phyloP scores from a whole-genome alignment of 805 yeast species.

The Monosporozyma solicola region DNA sequence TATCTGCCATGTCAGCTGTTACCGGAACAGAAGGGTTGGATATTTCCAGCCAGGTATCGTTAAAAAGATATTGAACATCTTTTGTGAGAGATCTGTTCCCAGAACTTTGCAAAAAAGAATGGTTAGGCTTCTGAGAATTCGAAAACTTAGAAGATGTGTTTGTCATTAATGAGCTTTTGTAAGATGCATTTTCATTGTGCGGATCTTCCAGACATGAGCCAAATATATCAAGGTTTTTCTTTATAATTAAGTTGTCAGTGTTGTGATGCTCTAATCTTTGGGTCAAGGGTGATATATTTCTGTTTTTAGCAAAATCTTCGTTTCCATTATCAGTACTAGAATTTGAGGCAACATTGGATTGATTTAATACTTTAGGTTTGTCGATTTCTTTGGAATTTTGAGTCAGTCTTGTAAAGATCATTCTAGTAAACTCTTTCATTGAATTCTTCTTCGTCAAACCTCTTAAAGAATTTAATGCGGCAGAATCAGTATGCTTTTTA shows the following conservation, averaged over 20 bases:
- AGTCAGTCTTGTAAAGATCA: slow-evolving; percentile 14
- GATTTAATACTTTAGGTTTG: not conserved
- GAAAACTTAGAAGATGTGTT: slow-evolving; percentile 8
- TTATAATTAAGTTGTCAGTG: slow-evolving; percentile 5
- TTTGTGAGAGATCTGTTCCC: slow-evolving; percentile 1
- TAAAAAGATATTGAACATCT: slow-evolving; percentile 3
- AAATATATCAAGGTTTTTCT: slow-evolving; percentile 8
- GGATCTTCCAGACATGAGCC: not conserved
- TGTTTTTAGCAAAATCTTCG: no score
- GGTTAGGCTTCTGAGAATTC: not conserved
- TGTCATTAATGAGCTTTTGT: slow-evolving; percentile 8
- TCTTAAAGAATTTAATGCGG: slow-evolving; percentile 23
- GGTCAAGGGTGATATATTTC: not conserved
- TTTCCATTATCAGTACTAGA: not conserved
- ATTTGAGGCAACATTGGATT: not conserved
- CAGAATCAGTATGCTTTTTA: slow-evolving; percentile 10
- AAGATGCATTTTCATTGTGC: slow-evolving; percentile 5
- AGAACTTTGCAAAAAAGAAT: slow-evolving; percentile 3
- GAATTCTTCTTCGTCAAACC: slow-evolving; percentile 17
- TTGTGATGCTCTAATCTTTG: not conserved
- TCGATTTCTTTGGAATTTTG: not conserved
- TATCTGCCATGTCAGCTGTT: slow-evolving; percentile 43
- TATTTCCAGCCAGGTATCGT: slow-evolving; percentile 49
- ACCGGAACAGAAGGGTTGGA: slow-evolving; percentile 70
- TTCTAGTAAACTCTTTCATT: slow-evolving; percentile 19